Conservation (phyloP, 1,284 basidiomycete species). For the Apiotrichum mycotoxinovorans region DNA sequence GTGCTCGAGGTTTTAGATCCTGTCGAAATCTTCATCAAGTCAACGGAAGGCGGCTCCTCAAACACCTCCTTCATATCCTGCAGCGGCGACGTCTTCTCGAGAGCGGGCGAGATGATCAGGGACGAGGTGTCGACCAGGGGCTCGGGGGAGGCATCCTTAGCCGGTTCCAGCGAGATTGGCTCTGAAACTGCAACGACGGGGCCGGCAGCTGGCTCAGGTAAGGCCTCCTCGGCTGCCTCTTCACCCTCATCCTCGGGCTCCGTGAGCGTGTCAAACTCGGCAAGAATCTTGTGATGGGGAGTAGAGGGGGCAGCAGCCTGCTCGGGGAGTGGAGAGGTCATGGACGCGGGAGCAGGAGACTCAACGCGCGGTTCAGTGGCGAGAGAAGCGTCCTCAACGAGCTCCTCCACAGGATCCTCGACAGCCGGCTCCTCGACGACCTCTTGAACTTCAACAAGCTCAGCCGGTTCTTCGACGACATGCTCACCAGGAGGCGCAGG, state of each 20-base stretch:
- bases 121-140: not conserved
- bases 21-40: not conserved
- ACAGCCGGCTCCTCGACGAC: too few species aligned
- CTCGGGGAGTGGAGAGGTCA: not conserved
- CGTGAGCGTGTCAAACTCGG: not conserved
- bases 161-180: not conserved
- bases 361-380: not conserved
- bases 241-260: not conserved
- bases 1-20: not conserved
- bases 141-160: not conserved
- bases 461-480: not conserved
- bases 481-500: not conserved
- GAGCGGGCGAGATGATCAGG: not conserved
- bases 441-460: not conserved
- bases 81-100: not conserved
- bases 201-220: not conserved
- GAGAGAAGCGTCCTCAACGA: not conserved
- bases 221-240: not conserved
- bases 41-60: not conserved
- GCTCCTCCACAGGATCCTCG: not conserved
- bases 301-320: not conserved
- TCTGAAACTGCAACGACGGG: not conserved
- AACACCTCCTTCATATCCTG: not conserved
- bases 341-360: not conserved
- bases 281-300: not conserved